phyloP scores from a whole-genome alignment of 768 basidiomycete species.

The Psilocybe cubensis region DNA sequence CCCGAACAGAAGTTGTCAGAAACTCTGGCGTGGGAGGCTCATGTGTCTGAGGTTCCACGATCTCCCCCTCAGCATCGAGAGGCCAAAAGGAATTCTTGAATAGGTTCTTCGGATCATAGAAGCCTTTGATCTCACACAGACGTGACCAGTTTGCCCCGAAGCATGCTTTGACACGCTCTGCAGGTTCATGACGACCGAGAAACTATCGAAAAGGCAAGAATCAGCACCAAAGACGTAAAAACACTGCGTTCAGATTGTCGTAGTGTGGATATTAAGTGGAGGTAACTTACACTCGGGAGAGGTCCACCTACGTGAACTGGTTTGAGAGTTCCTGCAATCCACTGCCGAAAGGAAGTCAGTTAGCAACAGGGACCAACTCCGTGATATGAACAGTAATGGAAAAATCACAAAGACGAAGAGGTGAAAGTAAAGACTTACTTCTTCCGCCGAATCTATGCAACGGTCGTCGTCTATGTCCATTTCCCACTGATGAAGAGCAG shows the following conservation, averaged over 20 bases:
- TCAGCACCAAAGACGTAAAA: not conserved
- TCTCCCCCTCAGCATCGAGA: slow-evolving; percentile 55
- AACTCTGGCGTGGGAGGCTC: slow-evolving; percentile 59
- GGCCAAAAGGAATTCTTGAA: slow-evolving; percentile 88
- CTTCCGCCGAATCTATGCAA: slow-evolving; percentile 84
- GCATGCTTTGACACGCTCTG: slow-evolving; percentile 63
- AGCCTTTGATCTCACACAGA: slow-evolving; percentile 69
- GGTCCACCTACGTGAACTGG: slow-evolving; percentile 80
- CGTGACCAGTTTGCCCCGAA: slow-evolving; percentile 79
- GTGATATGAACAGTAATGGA: not conserved
- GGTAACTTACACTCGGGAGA: slow-evolving; percentile 73
- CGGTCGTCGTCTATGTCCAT: slow-evolving; percentile 78
- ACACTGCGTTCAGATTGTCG: not conserved
- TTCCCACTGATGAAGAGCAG: slow-evolving; percentile 93
- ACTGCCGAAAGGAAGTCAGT: slow-evolving; percentile 44
- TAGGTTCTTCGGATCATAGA: slow-evolving; percentile 76
- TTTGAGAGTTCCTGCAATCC: slow-evolving; percentile 77
- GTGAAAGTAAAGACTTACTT: slow-evolving; percentile 44
- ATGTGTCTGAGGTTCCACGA: slow-evolving; percentile 59
- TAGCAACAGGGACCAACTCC: not conserved
- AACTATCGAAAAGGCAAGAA: slow-evolving; percentile 49
- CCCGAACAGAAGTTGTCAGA: slow-evolving; percentile 28
- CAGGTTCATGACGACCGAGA: slow-evolving; percentile 70
- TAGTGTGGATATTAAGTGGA: not conserved
- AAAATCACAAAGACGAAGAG: not conserved